Conservation (phyloP, 805 yeast species). For the Kodamaea hsintzibuensis region DNA sequence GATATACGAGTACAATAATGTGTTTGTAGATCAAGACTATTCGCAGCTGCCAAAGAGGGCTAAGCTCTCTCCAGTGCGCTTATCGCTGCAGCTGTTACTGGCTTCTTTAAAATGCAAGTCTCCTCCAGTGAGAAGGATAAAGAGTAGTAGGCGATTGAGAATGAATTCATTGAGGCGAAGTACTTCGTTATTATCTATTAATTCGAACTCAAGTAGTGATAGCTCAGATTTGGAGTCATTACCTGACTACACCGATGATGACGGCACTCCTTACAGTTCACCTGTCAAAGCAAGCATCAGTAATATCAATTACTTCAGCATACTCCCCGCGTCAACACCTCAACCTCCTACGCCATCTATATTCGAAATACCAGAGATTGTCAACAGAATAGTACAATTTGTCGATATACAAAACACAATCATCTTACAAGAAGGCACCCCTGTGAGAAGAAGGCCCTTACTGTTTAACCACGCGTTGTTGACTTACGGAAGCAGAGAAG, state of each 20-base stretch:
- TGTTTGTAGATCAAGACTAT: neutral
- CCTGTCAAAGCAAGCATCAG: constrained; percentile 14
- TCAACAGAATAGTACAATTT: constrained; percentile 56
- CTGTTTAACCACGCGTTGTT: constrained; percentile 68
- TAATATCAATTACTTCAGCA: constrained; percentile 8
- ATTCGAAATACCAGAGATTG: constrained; percentile 76
- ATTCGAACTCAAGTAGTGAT: constrained; percentile 16
- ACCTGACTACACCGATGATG: constrained; percentile 38
- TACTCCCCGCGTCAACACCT: constrained; percentile 1
- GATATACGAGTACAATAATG: constrained; percentile 24
- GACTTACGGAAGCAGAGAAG: constrained; percentile 50
- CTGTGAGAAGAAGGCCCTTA: constrained; percentile 66
- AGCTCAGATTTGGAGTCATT: constrained; percentile 37
- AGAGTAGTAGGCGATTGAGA: constrained; percentile 5
- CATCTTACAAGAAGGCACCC: constrained; percentile 63
- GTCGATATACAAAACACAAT: constrained; percentile 54
- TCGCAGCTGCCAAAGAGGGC: constrained; percentile 9
- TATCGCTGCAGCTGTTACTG: constrained; percentile 10
- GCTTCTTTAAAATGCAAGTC: constrained; percentile 1
- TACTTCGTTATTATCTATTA: constrained; percentile 8
- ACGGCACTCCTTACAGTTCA: constrained; percentile 21
- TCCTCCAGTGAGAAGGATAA: neutral
- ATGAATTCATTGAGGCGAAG: constrained; percentile 4
- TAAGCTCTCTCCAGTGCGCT: neutral
- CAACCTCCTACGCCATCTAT: constrained; percentile 36